A percentile compares a stretch with the other conserved stretches of the same genome.
phyloP scores from a whole-genome alignment of 2,329 filamentous ascomycete genomes.

The Beauveria pseudobassiana region DNA sequence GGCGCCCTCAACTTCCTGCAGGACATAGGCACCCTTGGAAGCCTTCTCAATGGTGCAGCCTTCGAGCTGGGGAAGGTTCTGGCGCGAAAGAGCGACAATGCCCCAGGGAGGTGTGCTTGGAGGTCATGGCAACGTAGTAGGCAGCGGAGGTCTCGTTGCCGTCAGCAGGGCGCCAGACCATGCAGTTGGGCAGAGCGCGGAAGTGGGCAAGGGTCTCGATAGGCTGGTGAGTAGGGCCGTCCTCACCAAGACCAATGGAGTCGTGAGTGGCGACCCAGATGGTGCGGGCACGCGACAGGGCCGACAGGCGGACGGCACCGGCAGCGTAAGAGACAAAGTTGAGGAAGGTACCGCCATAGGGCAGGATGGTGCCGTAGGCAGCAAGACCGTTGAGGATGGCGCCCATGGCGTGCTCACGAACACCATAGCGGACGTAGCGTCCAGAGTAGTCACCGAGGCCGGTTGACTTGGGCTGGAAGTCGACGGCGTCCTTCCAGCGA shows the following conservation, averaged over 20 bases:
- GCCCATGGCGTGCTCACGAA: slow-evolving; percentile 88
- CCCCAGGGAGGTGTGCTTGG: slow-evolving; percentile 79
- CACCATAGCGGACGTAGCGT: slow-evolving; percentile 88
- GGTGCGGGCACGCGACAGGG: slow-evolving; percentile 80
- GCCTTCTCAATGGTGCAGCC: slow-evolving; percentile 82
- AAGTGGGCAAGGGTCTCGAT: slow-evolving; percentile 98
- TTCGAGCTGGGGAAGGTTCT: slow-evolving; percentile 98
- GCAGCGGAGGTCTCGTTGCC: slow-evolving; percentile 97
- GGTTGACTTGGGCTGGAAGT: slow-evolving; percentile 88
- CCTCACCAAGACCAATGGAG: slow-evolving; percentile 97
- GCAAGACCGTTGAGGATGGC: slow-evolving; percentile 92
- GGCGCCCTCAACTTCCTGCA: slow-evolving; percentile 76
- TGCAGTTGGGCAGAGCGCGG: slow-evolving; percentile 96
- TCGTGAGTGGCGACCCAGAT: slow-evolving; percentile 98
- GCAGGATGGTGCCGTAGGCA: slow-evolving; percentile 91
- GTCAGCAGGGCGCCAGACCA: slow-evolving; percentile 98
- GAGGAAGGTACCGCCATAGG: slow-evolving; percentile 92
- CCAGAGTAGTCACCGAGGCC: slow-evolving; percentile 85
- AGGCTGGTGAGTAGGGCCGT: slow-evolving; percentile 97
- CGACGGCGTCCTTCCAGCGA: slow-evolving; percentile 93
- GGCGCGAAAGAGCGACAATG: slow-evolving; percentile 90
- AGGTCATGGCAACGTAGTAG: slow-evolving; percentile 91
- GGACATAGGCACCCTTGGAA: slow-evolving; percentile 92
- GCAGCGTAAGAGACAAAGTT: slow-evolving; percentile 99
- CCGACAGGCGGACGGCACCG: slow-evolving; percentile 87